Base-by-base conservation (phyloP, 345 rosid genomes). In the Eucalyptus marginata region DNA sequence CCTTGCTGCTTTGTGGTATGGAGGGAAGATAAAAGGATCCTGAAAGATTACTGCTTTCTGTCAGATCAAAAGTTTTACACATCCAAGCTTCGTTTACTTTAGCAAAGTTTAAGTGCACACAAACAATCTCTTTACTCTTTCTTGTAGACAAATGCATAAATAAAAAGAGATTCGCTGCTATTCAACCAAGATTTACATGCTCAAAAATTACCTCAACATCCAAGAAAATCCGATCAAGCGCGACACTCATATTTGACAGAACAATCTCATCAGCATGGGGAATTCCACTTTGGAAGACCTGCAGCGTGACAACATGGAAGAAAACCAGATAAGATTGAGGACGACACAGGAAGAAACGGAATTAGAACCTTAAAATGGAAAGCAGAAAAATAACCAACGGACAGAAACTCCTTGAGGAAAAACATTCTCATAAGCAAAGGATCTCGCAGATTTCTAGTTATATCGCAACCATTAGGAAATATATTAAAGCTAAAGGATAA, bases 1-100 rank as follows among this genome's bases (percentile, higher is more conserved):
- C 89, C 98, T 92, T 91, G 95, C 33, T 87, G 98, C 98, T 93
- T 95, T 94, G 93, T 96, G 99, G 92, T 95, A 92, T 43, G 98
- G 97, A 49, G 92, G 88, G 91, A 98, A 96, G 90, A 91, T 93
- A 92, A 93, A 96, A 87, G 97, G 96, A 36, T 95, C 97, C 99
- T 98, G 98, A 86, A 92, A 92, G 97, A 92, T 49, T 52, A 56
- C 46, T 40, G 54, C 58, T 81, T 79, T 86, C 31, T 33, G 31
- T 87, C 79, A 87, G 31, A 40, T 76, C 47, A 36, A 36, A 64
- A 76, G 83, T 36, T 20, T 36, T 71, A 36, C 83, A 36, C 15
- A 20, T 76, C 83, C 83, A 76, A 76, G 83, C 46, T 20, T 76
- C 8, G 3, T 36, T 76, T 71, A 36, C 83, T 76, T 76, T 76